A percentile compares a stretch with the other conserved stretches of the same genome.
phyloP scores from a whole-genome alignment of 768 basidiomycete species.

The Hygrocybe coccinea region DNA sequence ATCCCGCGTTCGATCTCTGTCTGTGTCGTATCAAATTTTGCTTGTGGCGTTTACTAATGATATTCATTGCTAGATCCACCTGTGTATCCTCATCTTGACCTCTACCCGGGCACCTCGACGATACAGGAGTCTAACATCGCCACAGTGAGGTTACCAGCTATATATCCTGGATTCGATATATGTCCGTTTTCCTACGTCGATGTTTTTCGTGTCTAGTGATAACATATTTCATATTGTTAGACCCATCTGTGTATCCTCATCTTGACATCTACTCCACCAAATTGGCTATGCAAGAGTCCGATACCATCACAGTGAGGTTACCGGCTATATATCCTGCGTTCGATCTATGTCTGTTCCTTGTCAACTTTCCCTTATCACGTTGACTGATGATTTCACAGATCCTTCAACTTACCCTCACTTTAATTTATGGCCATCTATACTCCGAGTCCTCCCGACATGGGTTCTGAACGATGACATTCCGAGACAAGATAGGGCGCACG shows the following conservation, averaged over 20 bases:
- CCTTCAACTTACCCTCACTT: slow-evolving; percentile 34
- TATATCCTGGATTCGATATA: slow-evolving; percentile 24
- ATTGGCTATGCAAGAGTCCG: neutral
- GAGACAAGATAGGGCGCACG: neutral
- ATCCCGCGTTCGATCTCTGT: too few species aligned
- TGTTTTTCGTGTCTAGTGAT: neutral
- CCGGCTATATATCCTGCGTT: slow-evolving; percentile 38
- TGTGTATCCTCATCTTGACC: neutral
- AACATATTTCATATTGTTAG: neutral
- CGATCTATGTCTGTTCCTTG: slow-evolving; percentile 26
- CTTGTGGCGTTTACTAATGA: slow-evolving; percentile 16
- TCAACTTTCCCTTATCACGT: neutral
- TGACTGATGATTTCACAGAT: slow-evolving; percentile 16
- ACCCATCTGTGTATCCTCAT: slow-evolving; percentile 2
- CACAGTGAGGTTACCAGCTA: slow-evolving; percentile 5
- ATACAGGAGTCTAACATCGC: slow-evolving; percentile 21
- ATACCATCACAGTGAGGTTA: slow-evolving; percentile 25
- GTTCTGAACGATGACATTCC: neutral
- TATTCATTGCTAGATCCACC: slow-evolving; percentile 10
- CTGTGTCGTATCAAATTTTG: slow-evolving; percentile 17
- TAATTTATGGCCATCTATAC: slow-evolving; percentile 31
- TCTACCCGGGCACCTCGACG: slow-evolving; percentile 27
- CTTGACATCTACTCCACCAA: slow-evolving; percentile 9
- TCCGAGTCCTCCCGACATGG: too few species aligned
- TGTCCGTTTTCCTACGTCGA: slow-evolving; percentile 7